phyloP scores from a whole-genome alignment of 2,329 filamentous ascomycete genomes.

The Aspergillus texensis region DNA sequence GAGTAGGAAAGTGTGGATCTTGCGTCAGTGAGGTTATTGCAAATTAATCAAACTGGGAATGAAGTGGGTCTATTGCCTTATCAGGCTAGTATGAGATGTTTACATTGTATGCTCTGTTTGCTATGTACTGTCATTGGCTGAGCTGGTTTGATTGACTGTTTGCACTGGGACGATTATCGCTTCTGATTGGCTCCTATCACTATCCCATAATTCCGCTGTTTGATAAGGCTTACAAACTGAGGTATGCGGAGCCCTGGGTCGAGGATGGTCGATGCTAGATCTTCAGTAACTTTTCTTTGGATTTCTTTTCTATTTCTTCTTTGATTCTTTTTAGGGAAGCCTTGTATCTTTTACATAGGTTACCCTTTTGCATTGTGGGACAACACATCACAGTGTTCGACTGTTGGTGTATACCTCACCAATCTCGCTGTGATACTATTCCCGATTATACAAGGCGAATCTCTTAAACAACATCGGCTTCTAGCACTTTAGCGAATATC shows the following conservation, averaged over 20 bases:
- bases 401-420: not conserved
- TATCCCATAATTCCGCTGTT: not conserved
- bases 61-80: not conserved
- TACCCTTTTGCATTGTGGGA: not conserved
- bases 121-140: not conserved
- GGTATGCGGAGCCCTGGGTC: not conserved
- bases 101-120: not conserved
- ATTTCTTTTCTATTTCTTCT: not conserved
- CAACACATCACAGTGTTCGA: not conserved
- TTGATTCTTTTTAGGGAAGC: not conserved
- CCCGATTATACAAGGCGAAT: not conserved
- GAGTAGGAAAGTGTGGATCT: too few species aligned
- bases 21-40: not conserved
- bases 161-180: not conserved
- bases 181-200: not conserved
- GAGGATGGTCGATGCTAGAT: not conserved
- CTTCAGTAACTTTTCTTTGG: not conserved
- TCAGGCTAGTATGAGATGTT: not conserved
- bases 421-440: not conserved
- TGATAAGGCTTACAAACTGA: not conserved
- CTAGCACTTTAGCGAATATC: not conserved
- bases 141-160: not conserved
- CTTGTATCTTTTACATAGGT: not conserved
- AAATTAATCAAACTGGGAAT: not conserved
- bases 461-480: not conserved